Evolutionary conservation across 2,329 filamentous ascomycete species (phyloP), one percentile per base, ranked within the genome.

Genomic region (Epichloe baconii): DNA sequence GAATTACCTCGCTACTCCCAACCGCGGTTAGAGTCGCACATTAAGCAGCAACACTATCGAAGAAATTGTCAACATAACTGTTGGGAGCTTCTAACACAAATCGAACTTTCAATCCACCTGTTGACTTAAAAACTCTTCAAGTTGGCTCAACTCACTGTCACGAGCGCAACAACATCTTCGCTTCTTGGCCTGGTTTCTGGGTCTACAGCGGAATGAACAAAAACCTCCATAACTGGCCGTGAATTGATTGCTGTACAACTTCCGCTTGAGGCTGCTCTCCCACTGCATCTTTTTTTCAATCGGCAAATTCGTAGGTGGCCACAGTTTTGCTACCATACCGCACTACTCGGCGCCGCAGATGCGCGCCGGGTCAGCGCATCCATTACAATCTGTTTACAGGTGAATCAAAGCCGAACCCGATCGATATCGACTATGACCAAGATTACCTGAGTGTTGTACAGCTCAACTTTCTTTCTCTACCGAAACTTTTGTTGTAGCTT

Each of bases 191-290:
- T 72, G 83, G 83, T 69, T 83, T 83, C 78, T 88, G 89, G 89
- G 89, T 94, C 82, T 91, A 91, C 71, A 83, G 83, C 78, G 90
- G 91, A 85, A 87, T 89, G 76, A 88, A 93, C 78, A 93, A 89
- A 91, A 95, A 75, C 91, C 93, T 69, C 91, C 91, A 78, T 97
- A 97, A 96, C 74, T 91, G 60, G 50, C 19, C 14, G 31, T 34
- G 8, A 19, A 34, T 17, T 23, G 19, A 44, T 52, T 15, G 10
- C 40, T 17, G 11, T 26, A 40, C 40, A 7, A 19, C 43, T 36
- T 5, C 15, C 38, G 31, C 34, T 26, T 7, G 8, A 36, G 42
- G 44, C 8, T 17, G 12, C 4, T 2, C 26, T 31, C 26, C 37
- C 23, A 47, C 40, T 36, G 26, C 14, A 44, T 12, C n/a, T 36